phyloP scores from a whole-genome alignment of 1,284 basidiomycete species.

The Cryptococcus sp. region DNA sequence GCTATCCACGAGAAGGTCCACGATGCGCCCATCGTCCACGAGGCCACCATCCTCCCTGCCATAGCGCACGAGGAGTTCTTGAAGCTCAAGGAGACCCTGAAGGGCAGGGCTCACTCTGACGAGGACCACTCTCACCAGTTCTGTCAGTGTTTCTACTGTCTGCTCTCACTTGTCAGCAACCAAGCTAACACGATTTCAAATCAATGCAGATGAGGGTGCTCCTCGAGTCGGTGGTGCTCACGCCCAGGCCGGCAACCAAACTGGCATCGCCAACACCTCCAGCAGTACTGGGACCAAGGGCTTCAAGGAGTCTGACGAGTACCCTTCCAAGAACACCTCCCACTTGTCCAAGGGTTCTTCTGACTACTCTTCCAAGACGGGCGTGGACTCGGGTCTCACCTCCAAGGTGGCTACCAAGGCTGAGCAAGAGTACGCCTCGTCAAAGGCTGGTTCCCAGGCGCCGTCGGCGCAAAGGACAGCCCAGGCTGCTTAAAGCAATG shows the following conservation, averaged over 20 bases:
- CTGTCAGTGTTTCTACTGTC: conserved; percentile 14
- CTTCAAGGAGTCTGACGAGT: too few relatives aligned
- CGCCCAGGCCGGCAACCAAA: background rate
- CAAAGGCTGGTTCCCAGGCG: too few relatives aligned
- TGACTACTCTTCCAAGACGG: too few relatives aligned
- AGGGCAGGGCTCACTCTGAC: conserved; percentile 31
- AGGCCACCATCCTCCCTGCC: conserved; percentile 40
- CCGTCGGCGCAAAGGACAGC: too few relatives aligned
- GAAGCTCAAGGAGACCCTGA: conserved; percentile 30
- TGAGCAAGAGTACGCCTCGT: too few relatives aligned
- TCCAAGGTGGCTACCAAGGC: too few relatives aligned
- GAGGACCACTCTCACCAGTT: conserved; percentile 42
- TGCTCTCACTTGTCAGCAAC: background rate
- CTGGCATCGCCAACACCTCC: background rate
- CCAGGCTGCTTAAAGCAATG: too few relatives aligned
- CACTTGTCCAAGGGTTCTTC: too few relatives aligned
- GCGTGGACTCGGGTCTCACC: too few relatives aligned
- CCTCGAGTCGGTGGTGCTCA: conserved; percentile 29
- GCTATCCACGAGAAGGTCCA: conserved; percentile 47
- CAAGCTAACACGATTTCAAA: background rate
- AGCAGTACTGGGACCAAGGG: background rate
- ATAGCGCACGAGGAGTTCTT: conserved; percentile 44
- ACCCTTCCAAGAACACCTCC: too few relatives aligned
- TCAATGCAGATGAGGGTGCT: conserved; percentile 31
- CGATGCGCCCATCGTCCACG: conserved; percentile 44